These are phyloP conservation scores for Lasiodiplodia citricola DNA, from an alignment of 2,329 filamentous ascomycete genomes.

Conservation along the genomic window DNA sequence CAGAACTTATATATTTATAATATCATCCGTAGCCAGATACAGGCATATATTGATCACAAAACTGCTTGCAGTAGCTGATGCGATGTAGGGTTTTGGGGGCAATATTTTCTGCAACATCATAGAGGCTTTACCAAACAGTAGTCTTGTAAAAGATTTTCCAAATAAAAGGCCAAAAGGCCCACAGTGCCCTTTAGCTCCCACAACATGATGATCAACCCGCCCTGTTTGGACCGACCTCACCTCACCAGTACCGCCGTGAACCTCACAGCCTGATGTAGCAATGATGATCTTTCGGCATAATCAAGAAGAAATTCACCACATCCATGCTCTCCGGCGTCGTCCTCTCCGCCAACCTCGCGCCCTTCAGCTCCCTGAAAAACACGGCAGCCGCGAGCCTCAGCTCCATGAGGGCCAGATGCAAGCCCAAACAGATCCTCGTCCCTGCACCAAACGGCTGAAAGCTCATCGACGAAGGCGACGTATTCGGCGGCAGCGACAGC, in stretches of 20 bases:
- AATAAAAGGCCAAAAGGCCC: too few relatives aligned
- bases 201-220: too few relatives aligned
- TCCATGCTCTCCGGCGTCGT: constrained; percentile 49
- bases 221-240: too few relatives aligned
- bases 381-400: constrained; percentile 57
- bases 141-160: too few relatives aligned
- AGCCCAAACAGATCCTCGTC: constrained; percentile 70
- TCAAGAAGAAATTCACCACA: constrained; percentile 52
- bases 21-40: neutral
- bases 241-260: neutral
- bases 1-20: neutral
- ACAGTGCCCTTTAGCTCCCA: too few relatives aligned
- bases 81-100: too few relatives aligned
- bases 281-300: constrained; percentile 49
- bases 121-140: neutral
- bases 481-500: constrained; percentile 33
- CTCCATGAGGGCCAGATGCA: constrained; percentile 68
- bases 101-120: neutral
- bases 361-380: constrained; percentile 57
- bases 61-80: neutral
- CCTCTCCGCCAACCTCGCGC: constrained; percentile 34
- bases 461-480: constrained; percentile 51
- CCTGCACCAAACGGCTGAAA: constrained; percentile 73
- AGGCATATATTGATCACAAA: neutral
- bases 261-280: constrained; percentile 34